Evolutionary conservation across 2,329 filamentous ascomycete species (phyloP).

Genomic region (Diplodia scrobiculata): DNA sequence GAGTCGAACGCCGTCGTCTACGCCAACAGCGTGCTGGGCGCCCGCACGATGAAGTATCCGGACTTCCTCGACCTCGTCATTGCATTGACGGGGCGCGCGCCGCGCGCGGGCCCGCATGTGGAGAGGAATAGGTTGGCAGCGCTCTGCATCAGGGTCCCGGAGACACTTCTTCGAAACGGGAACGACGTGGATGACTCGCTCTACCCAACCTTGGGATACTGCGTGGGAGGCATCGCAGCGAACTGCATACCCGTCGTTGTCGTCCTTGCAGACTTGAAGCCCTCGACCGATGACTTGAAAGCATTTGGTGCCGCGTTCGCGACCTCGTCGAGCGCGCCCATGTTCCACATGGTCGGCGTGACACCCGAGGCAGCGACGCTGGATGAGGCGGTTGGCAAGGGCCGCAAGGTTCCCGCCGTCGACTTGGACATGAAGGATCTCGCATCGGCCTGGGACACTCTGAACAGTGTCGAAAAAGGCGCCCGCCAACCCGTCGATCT

Average conservation of each 20-base stretch:
- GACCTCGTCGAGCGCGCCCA: conserved; percentile 47
- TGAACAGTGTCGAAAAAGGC: not conserved
- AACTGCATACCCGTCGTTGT: conserved; percentile 43
- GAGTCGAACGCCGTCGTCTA: conserved; percentile 54
- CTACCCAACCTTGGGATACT: conserved; percentile 48
- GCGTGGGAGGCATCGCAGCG: conserved; percentile 39
- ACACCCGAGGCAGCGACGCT: conserved; percentile 44
- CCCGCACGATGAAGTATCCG: conserved; percentile 51
- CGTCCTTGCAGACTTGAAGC: conserved; percentile 40
- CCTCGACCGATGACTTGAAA: conserved; percentile 43
- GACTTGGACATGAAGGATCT: not conserved
- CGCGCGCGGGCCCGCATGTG: conserved; percentile 38
- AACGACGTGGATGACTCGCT: conserved; percentile 42
- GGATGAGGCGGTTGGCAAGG: conserved; percentile 8
- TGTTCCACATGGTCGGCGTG: conserved; percentile 50
- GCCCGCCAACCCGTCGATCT: conserved; percentile 39
- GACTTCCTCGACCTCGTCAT: conserved; percentile 52
- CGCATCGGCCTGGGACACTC: conserved; percentile 17
- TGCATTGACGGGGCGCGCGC: conserved; percentile 48
- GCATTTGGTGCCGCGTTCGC: conserved; percentile 52
- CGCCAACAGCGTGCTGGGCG: conserved; percentile 52
- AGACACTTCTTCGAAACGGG: not conserved
- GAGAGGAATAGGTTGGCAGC: conserved; percentile 32
- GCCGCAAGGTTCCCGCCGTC: not conserved
- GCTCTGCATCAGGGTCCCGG: not conserved